Evolutionary conservation across 192 early-diverging fungal species (phyloP), one percentile per base, ranked within the genome.

Genomic region (Coemansia sp.): DNA sequence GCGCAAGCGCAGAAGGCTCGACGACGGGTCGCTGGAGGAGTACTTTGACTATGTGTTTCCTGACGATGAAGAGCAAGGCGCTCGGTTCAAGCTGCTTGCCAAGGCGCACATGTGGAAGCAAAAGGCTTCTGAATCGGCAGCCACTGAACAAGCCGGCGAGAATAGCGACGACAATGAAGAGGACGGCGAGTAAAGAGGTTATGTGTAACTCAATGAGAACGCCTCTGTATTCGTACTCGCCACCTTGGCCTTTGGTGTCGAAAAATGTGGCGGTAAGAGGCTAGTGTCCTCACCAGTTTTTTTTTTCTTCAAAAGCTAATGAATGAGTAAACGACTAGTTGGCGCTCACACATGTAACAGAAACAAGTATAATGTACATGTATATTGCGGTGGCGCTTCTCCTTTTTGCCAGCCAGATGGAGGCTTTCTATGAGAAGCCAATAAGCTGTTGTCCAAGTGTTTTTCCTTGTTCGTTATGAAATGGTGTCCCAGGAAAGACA

Each of bases 1-100:
- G 76, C 96, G 96, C 78, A 93, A 91, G 74, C 87, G 95, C 63
- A 86, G 96, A 45, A 81, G 86, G 62, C 70, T 83, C 19, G 85
- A 83, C 20, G 86, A 82, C 20, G 84, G 83, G 31, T 87, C 91
- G 24, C 88, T 92, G 89, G 98, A 99, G 74, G 98, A 99, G 86
- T 99, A 96, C 88, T 94, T 92, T 85, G 97, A 98, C 68, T 98
- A 98, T 76, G 91, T 99, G 54, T 99, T 97, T 78, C 95, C 96
- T 31, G 98, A 99, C 62, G 98, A 99, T 65, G 90, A 96, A 67
- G 85, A 85, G 6, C 91, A 96, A 53, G 86, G 88, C 37, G 87
- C 94, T 9, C 91, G 91, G 70, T 87, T 98, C 65, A 98, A 96
- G 79, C 82, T 99, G 29, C 85, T 98, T 67, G 90, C 89, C 68